Evolutionary conservation across 441 rosid species (phyloP).

Genomic region (Biscutella laevigata): DNA sequence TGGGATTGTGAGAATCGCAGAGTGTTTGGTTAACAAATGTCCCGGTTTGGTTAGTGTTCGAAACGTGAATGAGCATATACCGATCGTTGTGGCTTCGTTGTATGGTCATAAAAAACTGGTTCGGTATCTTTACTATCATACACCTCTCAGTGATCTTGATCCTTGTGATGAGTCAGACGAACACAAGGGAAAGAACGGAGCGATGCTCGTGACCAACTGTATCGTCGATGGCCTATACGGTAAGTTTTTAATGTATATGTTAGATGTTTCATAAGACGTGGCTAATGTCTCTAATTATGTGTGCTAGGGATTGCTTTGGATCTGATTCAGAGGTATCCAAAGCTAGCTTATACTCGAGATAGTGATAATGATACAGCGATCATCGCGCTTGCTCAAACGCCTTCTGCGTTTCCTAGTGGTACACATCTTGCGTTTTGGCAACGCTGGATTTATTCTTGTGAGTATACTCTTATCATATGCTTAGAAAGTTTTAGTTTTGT

Average conservation of each 20-base stretch:
- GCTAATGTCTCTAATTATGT: too few relatives aligned
- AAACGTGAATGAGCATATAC: constrained; percentile 22
- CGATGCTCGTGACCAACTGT: constrained; percentile 31
- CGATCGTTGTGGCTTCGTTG: constrained; percentile 35
- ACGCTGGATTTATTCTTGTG: constrained; percentile 46
- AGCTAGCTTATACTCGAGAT: constrained; percentile 30
- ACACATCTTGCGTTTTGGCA: constrained; percentile 39
- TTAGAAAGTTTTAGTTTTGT: background rate
- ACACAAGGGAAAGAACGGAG: constrained; percentile 29
- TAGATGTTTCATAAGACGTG: background rate
- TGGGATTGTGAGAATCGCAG: constrained; percentile 35
- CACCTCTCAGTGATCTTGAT: constrained; percentile 30
- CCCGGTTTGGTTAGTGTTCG: constrained; percentile 26
- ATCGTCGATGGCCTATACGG: constrained; percentile 37
- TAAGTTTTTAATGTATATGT: constrained; percentile 12
- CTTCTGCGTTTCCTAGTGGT: constrained; percentile 56
- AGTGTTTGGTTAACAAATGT: constrained; percentile 31
- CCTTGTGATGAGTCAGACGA: constrained; percentile 27
- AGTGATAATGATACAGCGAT: constrained; percentile 51
- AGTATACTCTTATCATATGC: constrained; percentile 6
- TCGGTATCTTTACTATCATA: constrained; percentile 34
- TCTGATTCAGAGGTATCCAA: constrained; percentile 28
- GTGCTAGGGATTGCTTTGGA: constrained; percentile 51
- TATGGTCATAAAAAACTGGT: constrained; percentile 32
- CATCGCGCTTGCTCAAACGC: constrained; percentile 48